These are phyloP conservation scores for Boechera divaricarpa DNA, from an alignment of 345 rosid species.

Conservation along the genomic window DNA sequence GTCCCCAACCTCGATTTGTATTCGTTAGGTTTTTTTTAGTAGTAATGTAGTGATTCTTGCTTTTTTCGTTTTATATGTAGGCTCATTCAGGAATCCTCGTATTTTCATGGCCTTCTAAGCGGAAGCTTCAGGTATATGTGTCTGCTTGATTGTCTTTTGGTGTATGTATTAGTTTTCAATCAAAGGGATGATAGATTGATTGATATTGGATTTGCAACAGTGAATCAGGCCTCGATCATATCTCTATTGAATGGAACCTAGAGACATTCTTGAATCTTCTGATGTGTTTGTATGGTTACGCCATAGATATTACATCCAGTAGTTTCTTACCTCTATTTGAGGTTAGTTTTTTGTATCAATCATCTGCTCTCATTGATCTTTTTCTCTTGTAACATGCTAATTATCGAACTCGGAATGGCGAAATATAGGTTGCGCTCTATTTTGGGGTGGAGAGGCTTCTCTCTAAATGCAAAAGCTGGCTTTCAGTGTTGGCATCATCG, in stretches of 20 bases:
- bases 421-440: slow-evolving; percentile 62
- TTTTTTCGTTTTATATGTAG: slow-evolving; percentile 39
- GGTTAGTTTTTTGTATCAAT: slow-evolving; percentile 47
- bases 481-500: slow-evolving; percentile 46
- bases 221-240: slow-evolving; percentile 55
- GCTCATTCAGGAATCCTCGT: slow-evolving; percentile 62
- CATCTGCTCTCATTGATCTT: slow-evolving; percentile 2
- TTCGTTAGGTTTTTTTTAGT: not conserved
- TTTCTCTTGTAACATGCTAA: slow-evolving; percentile 11
- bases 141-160: slow-evolving; percentile 7
- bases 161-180: not conserved
- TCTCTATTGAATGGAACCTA: slow-evolving; percentile 60
- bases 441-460: slow-evolving; percentile 71
- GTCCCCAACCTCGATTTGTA: not conserved
- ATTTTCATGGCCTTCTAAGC: slow-evolving; percentile 63
- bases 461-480: slow-evolving; percentile 55
- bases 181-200: not conserved
- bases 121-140: slow-evolving; percentile 68
- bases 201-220: slow-evolving; percentile 48
- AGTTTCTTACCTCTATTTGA: slow-evolving; percentile 65
- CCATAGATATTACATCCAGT: slow-evolving; percentile 51
- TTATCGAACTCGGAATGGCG: not conserved
- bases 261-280: slow-evolving; percentile 58
- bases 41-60: not conserved
- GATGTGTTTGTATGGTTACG: slow-evolving; percentile 56